These are phyloP conservation scores for Sporothrix inflata DNA, from an alignment of 2,329 filamentous ascomycete species.

Conservation along the genomic window DNA sequence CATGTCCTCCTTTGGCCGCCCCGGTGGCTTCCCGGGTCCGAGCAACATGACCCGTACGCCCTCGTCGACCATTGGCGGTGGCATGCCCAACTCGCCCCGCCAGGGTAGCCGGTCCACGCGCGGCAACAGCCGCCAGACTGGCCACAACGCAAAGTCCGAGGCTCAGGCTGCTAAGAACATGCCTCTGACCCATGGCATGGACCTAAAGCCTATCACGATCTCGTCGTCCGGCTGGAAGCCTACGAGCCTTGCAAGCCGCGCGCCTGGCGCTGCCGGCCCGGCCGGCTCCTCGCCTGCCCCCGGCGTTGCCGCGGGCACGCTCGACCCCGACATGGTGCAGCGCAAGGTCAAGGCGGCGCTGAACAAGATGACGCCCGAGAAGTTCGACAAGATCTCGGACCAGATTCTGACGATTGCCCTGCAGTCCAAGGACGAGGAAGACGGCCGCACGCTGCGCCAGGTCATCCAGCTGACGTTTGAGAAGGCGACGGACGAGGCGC, in stretches of 20 bases:
- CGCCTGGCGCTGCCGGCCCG: conserved; percentile 44
- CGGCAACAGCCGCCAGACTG: conserved; percentile 64
- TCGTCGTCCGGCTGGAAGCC: conserved; percentile 89
- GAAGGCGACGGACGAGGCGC: conserved; percentile 96
- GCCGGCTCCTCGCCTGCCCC: conserved; percentile 41
- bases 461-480: conserved; percentile 99
- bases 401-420: conserved; percentile 91
- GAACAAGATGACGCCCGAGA: conserved; percentile 99
- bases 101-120: conserved; percentile 64
- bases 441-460: conserved; percentile 92
- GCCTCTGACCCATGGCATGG: conserved; percentile 83
- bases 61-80: conserved; percentile 57
- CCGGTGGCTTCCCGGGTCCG: conserved; percentile 65
- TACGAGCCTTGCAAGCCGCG: conserved; percentile 62
- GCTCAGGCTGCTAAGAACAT: conserved; percentile 79
- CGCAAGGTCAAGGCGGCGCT: conserved; percentile 97
- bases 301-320: conserved; percentile 52
- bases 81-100: conserved; percentile 72
- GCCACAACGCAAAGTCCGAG: conserved; percentile 60
- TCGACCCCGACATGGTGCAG: conserved; percentile 92
- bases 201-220: conserved; percentile 76
- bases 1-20: conserved; percentile 53
- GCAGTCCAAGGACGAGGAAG: conserved; percentile 91
- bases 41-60: conserved; percentile 67
- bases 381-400: conserved; percentile 93